Evolutionary conservation across 129 eudicot species (phyloP), one percentile per base, ranked within the genome.

Genomic region (Chrysanthemum lavandulifolium): DNA sequence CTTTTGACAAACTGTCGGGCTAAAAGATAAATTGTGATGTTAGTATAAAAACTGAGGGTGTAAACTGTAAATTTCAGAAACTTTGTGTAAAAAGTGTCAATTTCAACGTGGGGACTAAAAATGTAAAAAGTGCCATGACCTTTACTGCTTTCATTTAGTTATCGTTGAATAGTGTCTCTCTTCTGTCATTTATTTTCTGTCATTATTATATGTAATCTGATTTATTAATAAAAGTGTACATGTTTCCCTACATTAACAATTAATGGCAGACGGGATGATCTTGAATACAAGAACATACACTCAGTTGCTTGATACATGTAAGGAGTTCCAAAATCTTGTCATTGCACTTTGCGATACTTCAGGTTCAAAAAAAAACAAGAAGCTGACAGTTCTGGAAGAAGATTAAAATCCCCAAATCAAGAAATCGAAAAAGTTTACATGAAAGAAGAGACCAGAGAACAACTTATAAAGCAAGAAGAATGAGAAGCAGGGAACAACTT

Each of bases 391-490:
- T 50, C 79, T 54, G 57, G 68, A 27, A 67, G 61, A 25, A 72
- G 13, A 75, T 54, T 71, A 12, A 53, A 63, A 81, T 13, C 16
- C 25, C 52, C 79, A 12, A 66, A 29, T 23, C 74, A 23, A 78
- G 86, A 78, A 70, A 84, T 86, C 36, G 51, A 68, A 47, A 61
- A 67, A 5, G 25, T 67, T 18, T 53, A 45, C 69, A 31, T 59
- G 3, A 75, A 71, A 71, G 65, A 84, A 58, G 67, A 66, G 51
- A 29, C 27, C 4, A 84, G 87, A 49, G 87, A 85, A 60, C 97
- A 87, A 61, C 66, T 91, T 52, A 85, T 91, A 23, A 82, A 87
- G 73, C 36, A 79, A 73, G 97, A 87, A 74, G 87, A 85, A 78
- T 80, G 84, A 31, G 97, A 81, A 75, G 54, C 77, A 12, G 91